Base-by-base conservation (phyloP, 768 basidiomycete species). In the Lentinula detonsa region DNA sequence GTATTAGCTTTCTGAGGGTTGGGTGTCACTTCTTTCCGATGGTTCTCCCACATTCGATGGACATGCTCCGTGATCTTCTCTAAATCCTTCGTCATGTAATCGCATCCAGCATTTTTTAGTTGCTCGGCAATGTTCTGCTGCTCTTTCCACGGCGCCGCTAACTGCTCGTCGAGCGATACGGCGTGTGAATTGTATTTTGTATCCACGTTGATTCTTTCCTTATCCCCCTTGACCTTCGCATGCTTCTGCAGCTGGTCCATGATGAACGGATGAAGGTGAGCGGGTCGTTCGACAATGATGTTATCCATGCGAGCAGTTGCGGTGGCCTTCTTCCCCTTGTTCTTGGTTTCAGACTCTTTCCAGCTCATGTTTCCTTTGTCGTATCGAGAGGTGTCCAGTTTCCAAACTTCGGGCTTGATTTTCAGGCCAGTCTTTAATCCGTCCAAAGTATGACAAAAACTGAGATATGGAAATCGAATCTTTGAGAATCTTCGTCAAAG, bases 41-140 rank as follows among this genome's bases (percentile, higher is more conserved):
- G 73, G 11, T 71, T 65, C 0, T 56, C 49, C 57, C 71, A 73
- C 7, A 76, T 51, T 8, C 42, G 57, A 45, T 74, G 62, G 15
- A 86, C 83, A 59, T 85, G 84, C 0, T 61, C 35, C 54, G 71
- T 59, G 57, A 85, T 75, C 9, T 57, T 58, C 42, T 74, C 66
- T 23, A 82, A 64, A 50, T 81, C 82, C 8, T 65, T 57, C 55
- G 61, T 37, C 67, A 72, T 64, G 9, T 46, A 58, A 40, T 59
- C 60, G 7, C 66, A 65, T 56, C 66, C 66, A 52, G 66, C 64
- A 28, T 66, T 62, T 62, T 68, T 63, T 57, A 42, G 7, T 33
- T 64, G 56, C 13, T 55, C 58, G 42, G 65, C 74, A 15, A 68
- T 65, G 9, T 63, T 66, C 52, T 69, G 62, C 1, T 75, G 74